Evolutionary conservation across 345 rosid genomes (phyloP).

Genomic region (Dimocarpus longan): DNA sequence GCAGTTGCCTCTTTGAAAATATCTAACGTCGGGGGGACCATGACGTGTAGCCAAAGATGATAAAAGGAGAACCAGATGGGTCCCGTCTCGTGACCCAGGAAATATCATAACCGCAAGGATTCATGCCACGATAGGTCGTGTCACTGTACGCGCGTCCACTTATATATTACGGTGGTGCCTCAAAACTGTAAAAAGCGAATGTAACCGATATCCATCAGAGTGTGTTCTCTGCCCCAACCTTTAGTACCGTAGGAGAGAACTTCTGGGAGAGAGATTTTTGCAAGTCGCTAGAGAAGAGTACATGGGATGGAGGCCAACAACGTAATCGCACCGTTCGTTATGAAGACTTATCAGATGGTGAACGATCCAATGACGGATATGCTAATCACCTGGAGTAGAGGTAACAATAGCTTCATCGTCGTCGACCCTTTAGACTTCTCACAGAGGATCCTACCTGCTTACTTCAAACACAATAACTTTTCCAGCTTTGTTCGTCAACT

Average conservation of each 20-base stretch:
- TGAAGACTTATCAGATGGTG: slow-evolving; percentile 94
- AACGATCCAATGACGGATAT: slow-evolving; percentile 76
- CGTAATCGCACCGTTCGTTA: slow-evolving; percentile 73
- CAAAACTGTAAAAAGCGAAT: not conserved
- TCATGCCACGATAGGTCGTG: slow-evolving; percentile 36
- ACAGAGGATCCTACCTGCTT: slow-evolving; percentile 71
- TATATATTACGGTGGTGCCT: slow-evolving; percentile 25
- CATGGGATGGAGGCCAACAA: slow-evolving; percentile 46
- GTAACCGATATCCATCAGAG: not conserved
- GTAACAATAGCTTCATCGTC: slow-evolving; percentile 85
- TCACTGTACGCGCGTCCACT: slow-evolving; percentile 19
- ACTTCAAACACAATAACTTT: slow-evolving; percentile 96
- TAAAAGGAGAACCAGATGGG: slow-evolving; percentile 43
- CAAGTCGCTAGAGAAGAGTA: not conserved
- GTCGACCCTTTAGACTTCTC: slow-evolving; percentile 83
- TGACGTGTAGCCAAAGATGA: slow-evolving; percentile 41
- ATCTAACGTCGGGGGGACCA: slow-evolving; percentile 30
- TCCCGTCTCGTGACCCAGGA: slow-evolving; percentile 42
- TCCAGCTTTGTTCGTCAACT: slow-evolving; percentile 97
- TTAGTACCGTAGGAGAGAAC: not conserved
- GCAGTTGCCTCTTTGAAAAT: slow-evolving; percentile 24
- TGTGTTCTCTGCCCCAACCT: not conserved
- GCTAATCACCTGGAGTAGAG: slow-evolving; percentile 82
- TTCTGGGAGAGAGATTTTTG: not conserved
- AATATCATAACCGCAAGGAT: slow-evolving; percentile 36